Percentiles rank a stretch among this genome's conserved stretches.
Evolutionary conservation across 1,284 basidiomycete species (phyloP).

Genomic region (Phaffia rhodozyma): DNA sequence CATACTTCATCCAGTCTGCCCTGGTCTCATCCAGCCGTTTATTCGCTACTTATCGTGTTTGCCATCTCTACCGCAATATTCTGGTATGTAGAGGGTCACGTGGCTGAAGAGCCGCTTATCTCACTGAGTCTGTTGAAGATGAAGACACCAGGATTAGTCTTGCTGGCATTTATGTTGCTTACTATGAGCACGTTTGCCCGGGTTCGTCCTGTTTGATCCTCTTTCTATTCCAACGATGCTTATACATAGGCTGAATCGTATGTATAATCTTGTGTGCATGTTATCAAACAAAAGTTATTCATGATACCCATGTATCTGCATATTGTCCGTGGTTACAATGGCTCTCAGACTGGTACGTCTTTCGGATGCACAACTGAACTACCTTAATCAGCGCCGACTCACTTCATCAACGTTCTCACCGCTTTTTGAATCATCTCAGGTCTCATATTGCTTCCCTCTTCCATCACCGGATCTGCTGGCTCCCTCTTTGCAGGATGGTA

Average conservation of each 20-base stretch:
- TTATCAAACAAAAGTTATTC: constrained; percentile 12
- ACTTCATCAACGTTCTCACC: too few relatives aligned
- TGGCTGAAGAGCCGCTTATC: constrained; percentile 24
- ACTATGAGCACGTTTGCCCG: constrained; percentile 23
- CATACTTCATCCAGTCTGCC: constrained; percentile 23
- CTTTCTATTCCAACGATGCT: background rate
- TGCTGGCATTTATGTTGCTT: constrained; percentile 22
- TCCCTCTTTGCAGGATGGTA: constrained; percentile 26
- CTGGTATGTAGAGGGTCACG: constrained; percentile 21
- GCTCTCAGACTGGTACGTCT: constrained; percentile 21
- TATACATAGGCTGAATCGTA: constrained; percentile 13
- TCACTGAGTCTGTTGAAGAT: constrained; percentile 23
- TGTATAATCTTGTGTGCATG: background rate
- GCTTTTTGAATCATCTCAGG: too few relatives aligned
- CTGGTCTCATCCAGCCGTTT: constrained; percentile 22
- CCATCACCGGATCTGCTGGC: constrained; percentile 22
- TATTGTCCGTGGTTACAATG: constrained; percentile 24
- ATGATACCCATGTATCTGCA: constrained; percentile 29
- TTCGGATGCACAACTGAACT: too few relatives aligned
- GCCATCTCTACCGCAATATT: constrained; percentile 22
- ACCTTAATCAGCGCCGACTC: too few relatives aligned
- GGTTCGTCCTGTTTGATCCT: constrained; percentile 18
- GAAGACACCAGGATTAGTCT: constrained; percentile 21
- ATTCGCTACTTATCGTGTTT: constrained; percentile 17
- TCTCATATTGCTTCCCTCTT: constrained; percentile 22